A percentile compares a stretch with the other conserved stretches of the same genome.
Conservation (phyloP, 305 asterid genomes). For the Monarda citriodora region DNA sequence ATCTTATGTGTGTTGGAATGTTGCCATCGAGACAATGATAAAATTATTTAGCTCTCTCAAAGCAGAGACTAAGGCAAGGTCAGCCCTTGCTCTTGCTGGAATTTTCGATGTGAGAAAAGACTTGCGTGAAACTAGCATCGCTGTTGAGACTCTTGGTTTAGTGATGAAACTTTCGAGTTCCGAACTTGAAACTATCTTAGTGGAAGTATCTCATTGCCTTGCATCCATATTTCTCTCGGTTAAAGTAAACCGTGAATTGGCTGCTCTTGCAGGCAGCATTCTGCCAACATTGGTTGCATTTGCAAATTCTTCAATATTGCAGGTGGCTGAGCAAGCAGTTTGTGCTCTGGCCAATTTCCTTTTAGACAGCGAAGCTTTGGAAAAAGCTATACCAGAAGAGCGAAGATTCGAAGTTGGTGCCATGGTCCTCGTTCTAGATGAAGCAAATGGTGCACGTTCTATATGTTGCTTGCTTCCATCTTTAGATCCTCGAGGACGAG, state of each 20-base stretch:
- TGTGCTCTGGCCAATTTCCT: slow-evolving; percentile 98
- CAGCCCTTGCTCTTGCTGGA: slow-evolving; percentile 93
- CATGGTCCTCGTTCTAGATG: too few relatives aligned
- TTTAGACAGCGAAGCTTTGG: slow-evolving; percentile 84
- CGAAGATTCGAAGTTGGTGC: slow-evolving; percentile 76
- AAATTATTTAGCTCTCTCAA: slow-evolving; percentile 79
- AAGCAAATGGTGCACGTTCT: too few relatives aligned
- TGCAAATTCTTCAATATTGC: slow-evolving; percentile 73
- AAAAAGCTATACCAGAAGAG: slow-evolving; percentile 79
- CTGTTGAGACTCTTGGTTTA: slow-evolving; percentile 72
- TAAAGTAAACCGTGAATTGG: slow-evolving; percentile 86
- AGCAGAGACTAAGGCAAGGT: slow-evolving; percentile 97
- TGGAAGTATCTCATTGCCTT: slow-evolving; percentile 81
- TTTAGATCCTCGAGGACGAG: too few relatives aligned
- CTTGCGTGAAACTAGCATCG: slow-evolving; percentile 85
- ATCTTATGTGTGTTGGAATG: too few relatives aligned
- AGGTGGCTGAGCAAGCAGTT: slow-evolving; percentile 94
- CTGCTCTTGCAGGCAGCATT: slow-evolving; percentile 77
- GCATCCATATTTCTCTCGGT: slow-evolving; percentile 94
- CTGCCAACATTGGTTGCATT: slow-evolving; percentile 72
- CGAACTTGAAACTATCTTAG: slow-evolving; percentile 73
- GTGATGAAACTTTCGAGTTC: slow-evolving; percentile 66
- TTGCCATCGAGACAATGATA: slow-evolving; percentile 95
- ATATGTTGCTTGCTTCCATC: too few relatives aligned
- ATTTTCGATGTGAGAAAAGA: slow-evolving; percentile 91